Base-by-base conservation (phyloP, 768 basidiomycete genomes). In the Ramaria sp. region DNA sequence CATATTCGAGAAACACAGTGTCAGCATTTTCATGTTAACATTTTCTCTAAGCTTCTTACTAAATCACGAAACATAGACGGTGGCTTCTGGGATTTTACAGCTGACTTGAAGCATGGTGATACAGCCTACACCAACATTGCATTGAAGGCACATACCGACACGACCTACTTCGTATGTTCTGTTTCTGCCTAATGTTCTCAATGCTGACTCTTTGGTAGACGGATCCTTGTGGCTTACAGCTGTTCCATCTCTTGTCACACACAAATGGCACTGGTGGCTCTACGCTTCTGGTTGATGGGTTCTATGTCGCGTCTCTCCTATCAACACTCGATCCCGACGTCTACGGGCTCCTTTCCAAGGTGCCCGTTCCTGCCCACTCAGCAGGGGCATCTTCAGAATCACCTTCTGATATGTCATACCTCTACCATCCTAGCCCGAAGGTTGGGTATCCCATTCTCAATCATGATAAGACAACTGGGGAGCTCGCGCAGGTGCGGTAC, bases 81-180 rank as follows among this genome's bases (percentile, higher is more conserved):
- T 32, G 83, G 81, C 55, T 94, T 97, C 69, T 99, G 95, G 94
- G 91, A 97, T 63, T 95, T 98, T 63, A 96, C 92, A 0, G 81
- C 94, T 0, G 83, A 95, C 63, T 75, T 94, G 20, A 82, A 84
- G 16, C 91, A 85, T 61, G 92, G 92, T 12, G 95, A 99, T 66
- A 87, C 92, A 7, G 93, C 95, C 0, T 99, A 99, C 70, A 91
- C 92, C 3, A 88, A 83, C 5, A 69, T 95, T 43, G 86, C 85
- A 0, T 79, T 99, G 6, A 82, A 79, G 3, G 92, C 90, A 0
- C 95, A 99, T 65, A 85, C 83, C 0, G 83, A 86, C 58, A 82
- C 75, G 41, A 82, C 82, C 9, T 86, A 85, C 59, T 90, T 76
- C 58, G 86, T 87, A 54, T 60, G 77, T 67, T 15, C 45, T 30